These are phyloP conservation scores for Eucalyptus coolabah DNA, from an alignment of 345 rosid genomes.

Conservation along the genomic window DNA sequence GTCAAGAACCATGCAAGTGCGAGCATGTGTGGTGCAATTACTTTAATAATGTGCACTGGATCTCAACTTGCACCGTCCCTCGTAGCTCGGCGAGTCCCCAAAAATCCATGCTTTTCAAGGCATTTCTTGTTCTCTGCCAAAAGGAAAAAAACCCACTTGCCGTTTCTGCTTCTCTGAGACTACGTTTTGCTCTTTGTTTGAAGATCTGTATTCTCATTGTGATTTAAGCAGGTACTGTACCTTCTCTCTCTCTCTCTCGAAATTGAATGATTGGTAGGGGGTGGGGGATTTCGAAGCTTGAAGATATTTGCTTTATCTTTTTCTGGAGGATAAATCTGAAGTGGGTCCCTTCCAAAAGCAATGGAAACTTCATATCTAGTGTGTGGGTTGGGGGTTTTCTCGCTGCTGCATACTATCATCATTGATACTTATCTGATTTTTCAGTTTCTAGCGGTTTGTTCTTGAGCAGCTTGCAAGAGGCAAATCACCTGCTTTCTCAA, in stretches of 20 bases:
- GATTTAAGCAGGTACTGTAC: background rate
- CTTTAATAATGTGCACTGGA: conserved; percentile 13
- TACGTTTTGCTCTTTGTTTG: background rate
- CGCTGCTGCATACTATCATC: background rate
- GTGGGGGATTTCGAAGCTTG: background rate
- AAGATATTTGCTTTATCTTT: background rate
- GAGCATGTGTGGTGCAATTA: background rate
- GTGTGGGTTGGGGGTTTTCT: background rate
- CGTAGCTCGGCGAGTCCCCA: background rate
- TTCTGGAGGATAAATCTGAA: background rate
- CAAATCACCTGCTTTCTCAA: background rate
- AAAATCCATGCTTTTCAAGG: background rate
- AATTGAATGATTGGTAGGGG: background rate
- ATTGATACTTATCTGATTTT: background rate
- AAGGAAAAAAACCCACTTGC: background rate
- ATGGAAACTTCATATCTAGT: conserved; percentile 2
- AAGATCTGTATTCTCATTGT: background rate
- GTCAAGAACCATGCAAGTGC: background rate
- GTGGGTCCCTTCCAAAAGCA: background rate
- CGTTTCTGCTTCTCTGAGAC: background rate
- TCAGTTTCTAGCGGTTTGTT: background rate
- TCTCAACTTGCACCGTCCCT: conserved; percentile 4
- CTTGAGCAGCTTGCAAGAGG: background rate
- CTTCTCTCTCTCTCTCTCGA: background rate
- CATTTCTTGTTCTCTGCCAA: background rate